These are phyloP conservation scores for Psilocybe tampanensis DNA, from an alignment of 768 basidiomycete genomes.

Conservation along the genomic window DNA sequence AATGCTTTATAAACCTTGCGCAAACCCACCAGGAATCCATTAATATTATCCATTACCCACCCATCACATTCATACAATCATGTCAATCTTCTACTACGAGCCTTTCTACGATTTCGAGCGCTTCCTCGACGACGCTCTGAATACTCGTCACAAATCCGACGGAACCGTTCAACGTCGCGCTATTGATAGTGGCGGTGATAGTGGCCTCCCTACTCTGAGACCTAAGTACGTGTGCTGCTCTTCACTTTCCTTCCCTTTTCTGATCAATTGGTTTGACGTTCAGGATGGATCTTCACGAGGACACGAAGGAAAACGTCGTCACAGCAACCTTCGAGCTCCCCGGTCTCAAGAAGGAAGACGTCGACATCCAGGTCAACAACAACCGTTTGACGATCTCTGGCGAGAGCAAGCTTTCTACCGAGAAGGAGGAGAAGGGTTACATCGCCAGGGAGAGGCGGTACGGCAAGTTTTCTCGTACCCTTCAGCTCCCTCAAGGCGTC, in stretches of 20 bases:
- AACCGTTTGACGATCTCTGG: conserved; percentile 54
- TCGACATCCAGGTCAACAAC: conserved; percentile 54
- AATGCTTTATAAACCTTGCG: too few relatives aligned
- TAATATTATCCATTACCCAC: neutral
- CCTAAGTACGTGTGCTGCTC: conserved; percentile 28
- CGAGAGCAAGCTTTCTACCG: conserved; percentile 37
- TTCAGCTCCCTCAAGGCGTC: conserved; percentile 55
- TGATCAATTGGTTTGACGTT: neutral
- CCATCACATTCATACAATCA: neutral
- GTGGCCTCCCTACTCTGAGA: conserved; percentile 15
- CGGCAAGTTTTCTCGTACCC: conserved; percentile 46
- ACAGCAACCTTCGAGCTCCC: conserved; percentile 63
- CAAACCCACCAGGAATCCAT: neutral
- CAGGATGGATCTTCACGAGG: conserved; percentile 61
- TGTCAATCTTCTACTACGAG: conserved; percentile 1
- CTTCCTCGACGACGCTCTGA: neutral
- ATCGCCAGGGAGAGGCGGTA: conserved; percentile 52
- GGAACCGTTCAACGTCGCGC: neutral
- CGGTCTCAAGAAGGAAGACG: conserved; percentile 55
- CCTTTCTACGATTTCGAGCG: conserved; percentile 3
- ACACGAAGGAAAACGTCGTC: conserved; percentile 45
- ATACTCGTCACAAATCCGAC: neutral
- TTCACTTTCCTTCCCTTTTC: neutral
- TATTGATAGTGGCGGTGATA: neutral
- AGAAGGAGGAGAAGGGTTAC: conserved; percentile 40